Percentiles rank a stretch among this genome's conserved stretches.
phyloP scores from a whole-genome alignment of 2,329 filamentous ascomycete species.

The Diaporthe sp. region DNA sequence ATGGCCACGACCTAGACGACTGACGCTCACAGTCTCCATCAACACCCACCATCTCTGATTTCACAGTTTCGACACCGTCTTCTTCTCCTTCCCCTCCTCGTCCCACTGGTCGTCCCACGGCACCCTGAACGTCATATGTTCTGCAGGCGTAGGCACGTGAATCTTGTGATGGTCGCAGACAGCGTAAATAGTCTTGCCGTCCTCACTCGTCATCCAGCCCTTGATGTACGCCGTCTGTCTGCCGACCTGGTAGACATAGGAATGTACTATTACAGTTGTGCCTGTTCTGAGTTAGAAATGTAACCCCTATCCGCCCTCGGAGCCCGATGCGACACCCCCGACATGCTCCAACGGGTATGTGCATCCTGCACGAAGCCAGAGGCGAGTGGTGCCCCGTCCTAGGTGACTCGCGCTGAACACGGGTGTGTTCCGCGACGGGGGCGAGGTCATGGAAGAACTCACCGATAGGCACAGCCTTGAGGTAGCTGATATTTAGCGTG shows the following conservation, averaged over 20 bases:
- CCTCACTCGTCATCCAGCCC: slow-evolving; percentile 58
- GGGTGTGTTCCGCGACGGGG: neutral
- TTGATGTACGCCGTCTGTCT: slow-evolving; percentile 62
- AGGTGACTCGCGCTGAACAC: neutral
- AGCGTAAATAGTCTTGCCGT: slow-evolving; percentile 58
- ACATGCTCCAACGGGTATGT: no score
- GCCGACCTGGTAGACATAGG: slow-evolving; percentile 56
- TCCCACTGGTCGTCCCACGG: slow-evolving; percentile 57
- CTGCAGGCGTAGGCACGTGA: slow-evolving; percentile 50
- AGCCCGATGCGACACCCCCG: no score
- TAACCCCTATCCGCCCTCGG: neutral
- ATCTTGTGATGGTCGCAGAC: slow-evolving; percentile 65
- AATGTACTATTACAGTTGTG: slow-evolving; percentile 53
- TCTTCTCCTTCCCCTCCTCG: slow-evolving; percentile 27
- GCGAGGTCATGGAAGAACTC: neutral
- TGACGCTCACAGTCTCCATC: neutral
- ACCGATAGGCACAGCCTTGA: slow-evolving; percentile 59
- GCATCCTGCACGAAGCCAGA: neutral
- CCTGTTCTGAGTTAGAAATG: slow-evolving; percentile 20
- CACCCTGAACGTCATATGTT: slow-evolving; percentile 50
- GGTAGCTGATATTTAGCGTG: slow-evolving; percentile 60
- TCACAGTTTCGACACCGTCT: slow-evolving; percentile 34
- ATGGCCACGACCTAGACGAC: neutral
- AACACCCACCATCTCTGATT: neutral
- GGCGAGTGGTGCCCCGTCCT: no score